Conservation (phyloP, 805 yeast genomes). For the Candida ovalis region DNA sequence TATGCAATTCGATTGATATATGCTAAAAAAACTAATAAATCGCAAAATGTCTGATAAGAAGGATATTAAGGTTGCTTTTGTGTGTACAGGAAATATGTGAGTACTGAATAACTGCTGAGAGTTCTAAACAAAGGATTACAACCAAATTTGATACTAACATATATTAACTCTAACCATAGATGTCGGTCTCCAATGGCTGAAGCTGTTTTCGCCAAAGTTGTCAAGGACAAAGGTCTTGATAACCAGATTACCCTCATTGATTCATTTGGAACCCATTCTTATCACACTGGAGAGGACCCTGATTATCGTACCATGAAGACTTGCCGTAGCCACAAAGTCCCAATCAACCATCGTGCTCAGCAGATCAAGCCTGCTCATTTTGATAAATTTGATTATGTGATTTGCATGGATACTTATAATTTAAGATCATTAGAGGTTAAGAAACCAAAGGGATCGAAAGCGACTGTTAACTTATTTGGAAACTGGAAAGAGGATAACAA, state of each 20-base stretch:
- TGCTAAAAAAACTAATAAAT: too few relatives aligned
- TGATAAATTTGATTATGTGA: slow-evolving; percentile 57
- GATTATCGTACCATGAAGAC: slow-evolving; percentile 70
- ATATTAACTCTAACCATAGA: slow-evolving; percentile 30
- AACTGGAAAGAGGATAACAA: slow-evolving; percentile 60
- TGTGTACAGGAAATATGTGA: slow-evolving; percentile 85
- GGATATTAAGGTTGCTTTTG: slow-evolving; percentile 63
- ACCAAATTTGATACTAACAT: not conserved
- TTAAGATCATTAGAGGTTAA: slow-evolving; percentile 45
- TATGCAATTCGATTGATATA: too few relatives aligned
- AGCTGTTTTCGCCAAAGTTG: slow-evolving; percentile 74
- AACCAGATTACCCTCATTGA: slow-evolving; percentile 56
- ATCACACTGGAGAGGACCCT: slow-evolving; percentile 79
- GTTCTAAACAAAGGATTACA: too few relatives aligned
- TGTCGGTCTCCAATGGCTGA: slow-evolving; percentile 99
- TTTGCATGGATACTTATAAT: slow-evolving; percentile 71
- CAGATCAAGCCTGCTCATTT: slow-evolving; percentile 53
- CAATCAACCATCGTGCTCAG: slow-evolving; percentile 73
- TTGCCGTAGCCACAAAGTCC: slow-evolving; percentile 68
- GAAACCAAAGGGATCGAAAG: slow-evolving; percentile 48
- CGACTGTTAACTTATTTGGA: slow-evolving; percentile 67
- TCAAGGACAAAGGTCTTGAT: slow-evolving; percentile 44
- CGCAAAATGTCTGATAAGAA: slow-evolving; percentile 6
- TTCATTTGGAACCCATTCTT: slow-evolving; percentile 86
- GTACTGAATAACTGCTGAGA: slow-evolving; percentile 22